Conservation (phyloP, 805 yeast genomes). For the Saccharomycopsis synnaedendra region DNA sequence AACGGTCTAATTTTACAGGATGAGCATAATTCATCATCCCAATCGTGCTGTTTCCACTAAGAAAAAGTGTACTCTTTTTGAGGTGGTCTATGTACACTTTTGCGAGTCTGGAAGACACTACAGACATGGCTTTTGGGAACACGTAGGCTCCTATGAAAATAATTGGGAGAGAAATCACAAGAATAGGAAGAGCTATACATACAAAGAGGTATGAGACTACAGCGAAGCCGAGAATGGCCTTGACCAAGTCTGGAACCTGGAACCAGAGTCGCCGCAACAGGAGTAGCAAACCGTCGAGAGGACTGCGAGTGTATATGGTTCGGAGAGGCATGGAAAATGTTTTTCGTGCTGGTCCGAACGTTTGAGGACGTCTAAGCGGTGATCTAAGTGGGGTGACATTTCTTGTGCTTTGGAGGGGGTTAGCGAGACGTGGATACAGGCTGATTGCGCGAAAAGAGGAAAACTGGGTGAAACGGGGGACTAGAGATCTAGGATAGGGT, state of each 20-base stretch:
- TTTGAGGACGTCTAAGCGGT: too few species aligned
- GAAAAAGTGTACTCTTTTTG: slow-evolving; percentile 1
- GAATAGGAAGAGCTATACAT: slow-evolving; percentile 10
- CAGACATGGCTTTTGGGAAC: slow-evolving; percentile 1
- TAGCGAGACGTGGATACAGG: too few species aligned
- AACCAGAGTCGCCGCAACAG: neutral
- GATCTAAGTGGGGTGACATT: too few species aligned
- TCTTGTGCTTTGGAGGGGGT: too few species aligned
- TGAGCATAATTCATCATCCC: slow-evolving; percentile 2
- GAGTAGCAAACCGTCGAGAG: too few species aligned
- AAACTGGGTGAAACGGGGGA: too few species aligned
- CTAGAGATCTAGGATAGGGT: too few species aligned
- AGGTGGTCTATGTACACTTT: slow-evolving; percentile 2
- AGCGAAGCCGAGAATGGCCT: slow-evolving; percentile 7
- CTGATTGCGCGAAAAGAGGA: too few species aligned
- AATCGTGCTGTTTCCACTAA: slow-evolving; percentile 1
- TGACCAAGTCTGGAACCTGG: slow-evolving; percentile 10
- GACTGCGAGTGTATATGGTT: too few species aligned
- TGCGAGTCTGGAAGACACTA: neutral
- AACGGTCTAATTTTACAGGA: slow-evolving; percentile 7
- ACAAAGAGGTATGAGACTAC: slow-evolving; percentile 11
- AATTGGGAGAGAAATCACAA: slow-evolving; percentile 9
- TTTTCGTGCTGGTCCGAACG: too few species aligned
- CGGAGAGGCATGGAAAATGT: too few species aligned
- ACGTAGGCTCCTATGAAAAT: slow-evolving; percentile 1